Evolutionary conservation across 202 grass and related monocot species (phyloP).

Genomic region (Saccharum hybrid): DNA sequence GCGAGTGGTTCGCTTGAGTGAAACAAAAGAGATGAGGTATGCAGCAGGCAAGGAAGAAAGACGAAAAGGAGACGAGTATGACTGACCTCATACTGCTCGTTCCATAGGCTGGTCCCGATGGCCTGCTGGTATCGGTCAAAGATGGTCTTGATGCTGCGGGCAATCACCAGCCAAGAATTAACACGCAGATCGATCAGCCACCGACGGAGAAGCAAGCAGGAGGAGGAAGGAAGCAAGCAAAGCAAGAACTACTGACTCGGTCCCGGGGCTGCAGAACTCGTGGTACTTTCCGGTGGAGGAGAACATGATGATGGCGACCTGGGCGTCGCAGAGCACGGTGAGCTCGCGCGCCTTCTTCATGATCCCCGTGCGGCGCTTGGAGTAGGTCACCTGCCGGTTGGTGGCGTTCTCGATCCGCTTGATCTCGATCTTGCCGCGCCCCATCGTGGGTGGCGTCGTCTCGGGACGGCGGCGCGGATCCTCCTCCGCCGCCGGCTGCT

Average conservation of each 20-base stretch:
- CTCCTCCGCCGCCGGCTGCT: no score
- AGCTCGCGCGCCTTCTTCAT: conserved; percentile 95
- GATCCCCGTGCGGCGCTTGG: conserved; percentile 85
- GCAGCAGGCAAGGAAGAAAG: not conserved
- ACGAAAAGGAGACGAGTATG: not conserved
- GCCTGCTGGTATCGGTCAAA: conserved; percentile 92
- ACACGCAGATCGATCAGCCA: not conserved
- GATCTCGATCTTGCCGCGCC: conserved; percentile 94
- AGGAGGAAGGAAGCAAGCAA: not conserved
- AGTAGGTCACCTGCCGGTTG: conserved; percentile 92
- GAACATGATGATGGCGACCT: conserved; percentile 98
- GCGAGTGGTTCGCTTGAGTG: not conserved
- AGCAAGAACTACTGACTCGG: conserved; percentile 47
- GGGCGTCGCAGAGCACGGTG: conserved; percentile 91
- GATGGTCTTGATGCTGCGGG: conserved; percentile 70
- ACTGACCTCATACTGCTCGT: conserved; percentile 79
- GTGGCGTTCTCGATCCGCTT: conserved; percentile 96
- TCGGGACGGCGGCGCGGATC: not conserved
- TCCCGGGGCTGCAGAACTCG: conserved; percentile 87
- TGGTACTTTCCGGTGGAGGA: conserved; percentile 93
- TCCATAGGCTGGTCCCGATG: conserved; percentile 76
- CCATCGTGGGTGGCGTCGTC: conserved; percentile 40
- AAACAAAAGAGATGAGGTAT: not conserved
- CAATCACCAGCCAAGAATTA: not conserved
- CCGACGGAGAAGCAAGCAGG: not conserved